Percentiles rank a stretch among this genome's conserved stretches.
phyloP scores from a whole-genome alignment of 1,139 yeast genomes.

The Pichia sp. region DNA sequence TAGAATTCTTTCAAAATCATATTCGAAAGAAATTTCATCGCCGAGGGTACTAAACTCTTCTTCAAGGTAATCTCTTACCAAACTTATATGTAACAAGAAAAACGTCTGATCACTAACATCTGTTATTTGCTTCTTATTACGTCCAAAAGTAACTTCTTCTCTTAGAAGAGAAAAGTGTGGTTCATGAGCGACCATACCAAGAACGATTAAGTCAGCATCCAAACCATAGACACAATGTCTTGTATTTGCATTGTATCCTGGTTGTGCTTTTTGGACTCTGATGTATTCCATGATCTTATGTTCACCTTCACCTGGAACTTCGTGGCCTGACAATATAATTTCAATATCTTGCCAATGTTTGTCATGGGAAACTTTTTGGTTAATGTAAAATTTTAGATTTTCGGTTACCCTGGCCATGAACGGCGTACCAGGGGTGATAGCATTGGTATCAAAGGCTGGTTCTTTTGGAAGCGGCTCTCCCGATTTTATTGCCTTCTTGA shows the following conservation, averaged over 20 bases:
- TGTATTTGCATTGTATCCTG: constrained; percentile 74
- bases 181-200: constrained; percentile 95
- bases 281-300: constrained; percentile 96
- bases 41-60: constrained; percentile 76
- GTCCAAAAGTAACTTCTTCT: constrained; percentile 93
- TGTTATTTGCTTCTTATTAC: constrained; percentile 39
- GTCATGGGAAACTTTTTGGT: constrained; percentile 84
- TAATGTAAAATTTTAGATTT: constrained; percentile 83
- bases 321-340: constrained; percentile 87
- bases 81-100: constrained; percentile 74
- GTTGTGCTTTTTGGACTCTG: constrained; percentile 72
- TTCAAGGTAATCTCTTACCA: constrained; percentile 86
- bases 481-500: constrained; percentile 57
- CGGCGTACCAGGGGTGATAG: constrained; percentile 98
- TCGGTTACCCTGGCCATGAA: constrained; percentile 89
- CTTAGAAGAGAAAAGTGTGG: constrained; percentile 92
- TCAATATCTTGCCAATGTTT: constrained; percentile 86
- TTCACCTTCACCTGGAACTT: constrained; percentile 99
- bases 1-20: constrained; percentile 80
- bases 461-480: constrained; percentile 65
- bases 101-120: constrained; percentile 77
- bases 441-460: constrained; percentile 87
- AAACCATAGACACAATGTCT: constrained; percentile 96
- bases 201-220: constrained; percentile 95
- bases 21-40: constrained; percentile 56